Conservation (phyloP, 2,329 filamentous ascomycete genomes). For the Aspergillus alliaceus region DNA sequence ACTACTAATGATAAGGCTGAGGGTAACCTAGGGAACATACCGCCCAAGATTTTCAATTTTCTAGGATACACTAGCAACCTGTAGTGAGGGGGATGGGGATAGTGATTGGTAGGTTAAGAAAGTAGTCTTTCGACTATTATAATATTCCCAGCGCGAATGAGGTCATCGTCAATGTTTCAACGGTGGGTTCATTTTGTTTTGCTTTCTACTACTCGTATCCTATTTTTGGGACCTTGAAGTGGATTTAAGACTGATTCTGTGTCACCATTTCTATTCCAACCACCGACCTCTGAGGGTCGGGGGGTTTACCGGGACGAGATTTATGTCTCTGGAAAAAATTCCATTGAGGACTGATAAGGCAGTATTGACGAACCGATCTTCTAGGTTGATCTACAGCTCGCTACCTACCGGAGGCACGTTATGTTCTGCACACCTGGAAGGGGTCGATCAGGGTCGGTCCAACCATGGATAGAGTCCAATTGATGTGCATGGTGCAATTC, state of each 20-base stretch:
- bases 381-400: background rate
- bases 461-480: background rate
- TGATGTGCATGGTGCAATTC: background rate
- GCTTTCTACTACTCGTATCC: background rate
- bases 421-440: background rate
- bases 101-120: too few relatives aligned
- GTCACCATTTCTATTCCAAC: background rate
- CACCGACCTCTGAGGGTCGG: background rate
- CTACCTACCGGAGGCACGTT: background rate
- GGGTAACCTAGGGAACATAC: background rate
- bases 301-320: background rate
- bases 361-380: too few relatives aligned
- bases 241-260: background rate
- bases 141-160: background rate
- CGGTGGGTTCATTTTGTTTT: background rate
- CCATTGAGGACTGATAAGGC: background rate
- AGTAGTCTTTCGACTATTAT: too few relatives aligned
- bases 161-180: background rate
- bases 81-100: background rate
- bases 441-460: background rate
- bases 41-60: background rate
- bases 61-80: background rate
- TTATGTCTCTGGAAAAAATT: background rate
- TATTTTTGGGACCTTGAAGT: background rate
- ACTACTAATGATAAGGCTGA: background rate